Base-by-base conservation (phyloP, 805 yeast genomes). In the Gaillardinia entomophila region DNA sequence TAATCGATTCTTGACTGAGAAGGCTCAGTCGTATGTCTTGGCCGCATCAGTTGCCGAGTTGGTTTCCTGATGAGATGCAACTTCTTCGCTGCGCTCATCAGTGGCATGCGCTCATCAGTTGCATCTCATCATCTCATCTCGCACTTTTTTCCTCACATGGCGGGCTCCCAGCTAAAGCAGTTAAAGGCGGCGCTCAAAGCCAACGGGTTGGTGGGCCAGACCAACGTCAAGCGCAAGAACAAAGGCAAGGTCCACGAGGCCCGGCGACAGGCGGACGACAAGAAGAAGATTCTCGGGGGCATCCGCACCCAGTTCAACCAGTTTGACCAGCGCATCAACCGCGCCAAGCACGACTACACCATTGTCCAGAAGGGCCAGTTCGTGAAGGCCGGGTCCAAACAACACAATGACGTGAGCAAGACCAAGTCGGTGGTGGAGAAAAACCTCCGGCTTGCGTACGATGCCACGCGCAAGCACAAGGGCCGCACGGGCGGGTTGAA, bases 281-380 rank as follows among this genome's bases (percentile, higher is more conserved):
- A 32, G 20, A 57, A 67, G 27, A 66, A 73, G 8, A 63, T 86
- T 12, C 34, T 66, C 12, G 54, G 60, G 6, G 68, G 70, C 32
- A 84, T 90, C 40, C 73, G 97, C 49, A 78, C 75, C 32, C 82
- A 89, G 46, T 88, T 89, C 68, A 90, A 86, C 57, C 92, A 94
- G 12, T 92, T 92, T 58, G 97, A 89, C 48, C 69, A 77, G 27
- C 83, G 86, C 46, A 68, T 75, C 29, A 80, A 79, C 38, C 71
- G 81, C 40, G 72, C 73, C 35, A 88, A 87, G 52, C 63, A 77
- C 36, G 82, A 71, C 40, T 60, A 57, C 26, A 57, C 67, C 12
- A 55, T 58, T 17, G 60, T 65, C 24, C 53, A 59, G 32, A 61
- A 62, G 2, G 70, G 71, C 30, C 62, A 54, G 44, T 66, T 59